Base-by-base conservation (phyloP, 1,284 basidiomycete species). In the Cystobasidium pallidum region DNA sequence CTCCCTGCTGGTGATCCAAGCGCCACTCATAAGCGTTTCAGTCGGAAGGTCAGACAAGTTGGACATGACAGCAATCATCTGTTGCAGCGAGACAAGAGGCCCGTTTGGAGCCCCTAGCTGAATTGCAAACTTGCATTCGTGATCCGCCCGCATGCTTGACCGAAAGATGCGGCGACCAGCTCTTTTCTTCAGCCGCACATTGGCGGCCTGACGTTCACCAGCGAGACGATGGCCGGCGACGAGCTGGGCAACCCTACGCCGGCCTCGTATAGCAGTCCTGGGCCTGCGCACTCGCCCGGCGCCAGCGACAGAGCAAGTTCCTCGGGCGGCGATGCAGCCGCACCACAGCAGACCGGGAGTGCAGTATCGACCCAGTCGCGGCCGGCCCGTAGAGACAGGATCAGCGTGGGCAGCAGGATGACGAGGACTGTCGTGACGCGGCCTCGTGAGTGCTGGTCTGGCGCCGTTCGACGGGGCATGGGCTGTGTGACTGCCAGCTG, bases 371-470 rank as follows among this genome's bases (percentile, higher is more conserved):
- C 24, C 21, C 47, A 34, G 36, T 45, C 67, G 36, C 15, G 24
- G 30, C 26, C 41, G 1, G 58, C 24, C 11, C 47, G 59, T 2
- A 45, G 68, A 11, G 61, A 71, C 61, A 61, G 61, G 32, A 61
- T 71, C n/a, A 64, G 68, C 49, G 68, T 71, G 34, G 68, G 68
- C 21, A 71, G 59, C 39, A 51, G 68, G 59, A 58, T 71, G 34
- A 71, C 57, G 28, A 49, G 49, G 34, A 63, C 61, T n/a, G 43
- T 71, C 49, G 45, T 71, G 7, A 59, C 62, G 21, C 58, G 68
- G n/a, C 68, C 68, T 41, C 68, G 68, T 71, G 47, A 63, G 68
- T 71, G 49, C 21, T 19, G 6, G 8, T 4, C 43, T 45, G 43
- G 43, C 26, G 49, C 21, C 2, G 26, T 8, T 47, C 15, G 15